Conservation (phyloP, 2,329 filamentous ascomycete species). For the Thielaviopsis punctulata region DNA sequence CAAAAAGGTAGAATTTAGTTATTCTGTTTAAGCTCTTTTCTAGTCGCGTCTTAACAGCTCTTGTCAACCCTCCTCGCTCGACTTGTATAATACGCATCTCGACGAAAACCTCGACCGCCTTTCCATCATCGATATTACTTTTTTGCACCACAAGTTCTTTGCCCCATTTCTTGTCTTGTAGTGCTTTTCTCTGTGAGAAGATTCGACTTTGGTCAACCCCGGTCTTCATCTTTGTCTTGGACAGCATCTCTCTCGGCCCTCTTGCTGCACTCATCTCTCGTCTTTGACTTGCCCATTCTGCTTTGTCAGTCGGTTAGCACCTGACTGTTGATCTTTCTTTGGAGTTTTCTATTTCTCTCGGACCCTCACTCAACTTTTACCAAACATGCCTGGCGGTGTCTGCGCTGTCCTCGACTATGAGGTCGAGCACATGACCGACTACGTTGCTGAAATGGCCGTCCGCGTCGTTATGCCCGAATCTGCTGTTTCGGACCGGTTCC, state of each 20-base stretch:
- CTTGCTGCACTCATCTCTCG: not conserved
- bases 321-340: not conserved
- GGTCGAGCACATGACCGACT: conserved; percentile 90
- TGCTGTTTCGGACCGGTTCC: conserved; percentile 51
- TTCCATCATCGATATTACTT: not conserved
- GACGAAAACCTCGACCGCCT: not conserved
- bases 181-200: conserved; percentile 9
- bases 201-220: not conserved
- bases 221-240: no score
- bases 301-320: no score
- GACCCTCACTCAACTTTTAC: conserved; percentile 15
- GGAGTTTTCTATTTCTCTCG: not conserved
- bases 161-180: not conserved
- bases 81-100: not conserved
- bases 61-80: not conserved
- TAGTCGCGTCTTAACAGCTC: not conserved
- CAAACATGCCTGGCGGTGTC: conserved; percentile 63
- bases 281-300: not conserved
- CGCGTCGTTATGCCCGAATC: conserved; percentile 37
- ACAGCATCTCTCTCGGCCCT: no score
- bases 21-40: conserved; percentile 3
- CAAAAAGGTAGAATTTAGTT: conserved; percentile 4
- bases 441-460: conserved; percentile 74
- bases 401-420: conserved; percentile 92
- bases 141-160: not conserved